phyloP scores from a whole-genome alignment of 106 monocot species.

The Alisma plantagoaquatica region DNA sequence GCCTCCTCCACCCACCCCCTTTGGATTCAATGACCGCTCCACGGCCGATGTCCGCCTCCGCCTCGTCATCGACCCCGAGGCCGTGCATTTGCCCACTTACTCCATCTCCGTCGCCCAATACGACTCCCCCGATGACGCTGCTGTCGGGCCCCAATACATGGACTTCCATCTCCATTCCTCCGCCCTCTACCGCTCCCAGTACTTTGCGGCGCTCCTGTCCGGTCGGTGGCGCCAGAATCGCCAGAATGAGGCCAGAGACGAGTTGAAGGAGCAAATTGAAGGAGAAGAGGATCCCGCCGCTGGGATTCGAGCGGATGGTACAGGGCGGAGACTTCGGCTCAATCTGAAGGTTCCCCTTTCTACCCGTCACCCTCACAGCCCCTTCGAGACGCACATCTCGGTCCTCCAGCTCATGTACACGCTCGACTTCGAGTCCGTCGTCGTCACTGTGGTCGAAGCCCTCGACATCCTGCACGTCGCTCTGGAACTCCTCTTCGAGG shows the following conservation, averaged over 20 bases:
- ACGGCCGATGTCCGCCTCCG: constrained; percentile 51
- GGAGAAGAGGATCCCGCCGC: not conserved
- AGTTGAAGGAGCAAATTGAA: not conserved
- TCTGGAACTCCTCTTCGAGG: constrained; percentile 80
- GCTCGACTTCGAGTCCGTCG: constrained; percentile 35
- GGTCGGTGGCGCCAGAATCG: constrained; percentile 38
- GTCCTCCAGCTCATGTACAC: constrained; percentile 79
- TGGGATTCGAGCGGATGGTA: not conserved
- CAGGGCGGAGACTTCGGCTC: not conserved
- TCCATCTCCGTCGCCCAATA: constrained; percentile 7
- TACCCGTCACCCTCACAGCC: constrained; percentile 6
- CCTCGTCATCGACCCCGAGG: constrained; percentile 29
- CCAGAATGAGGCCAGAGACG: no score
- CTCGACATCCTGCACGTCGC: constrained; percentile 72
- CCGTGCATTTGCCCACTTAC: no score
- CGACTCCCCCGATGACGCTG: not conserved
- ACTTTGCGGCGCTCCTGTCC: constrained; percentile 82
- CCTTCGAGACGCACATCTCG: constrained; percentile 56
- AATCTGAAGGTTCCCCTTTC: constrained; percentile 20
- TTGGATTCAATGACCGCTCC: constrained; percentile 47
- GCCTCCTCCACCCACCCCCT: constrained; percentile 7
- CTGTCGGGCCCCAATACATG: constrained; percentile 9
- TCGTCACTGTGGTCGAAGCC: constrained; percentile 56
- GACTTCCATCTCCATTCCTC: constrained; percentile 73
- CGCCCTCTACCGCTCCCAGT: constrained; percentile 57